phyloP scores from a whole-genome alignment of 768 basidiomycete genomes.

The Russula abietina region DNA sequence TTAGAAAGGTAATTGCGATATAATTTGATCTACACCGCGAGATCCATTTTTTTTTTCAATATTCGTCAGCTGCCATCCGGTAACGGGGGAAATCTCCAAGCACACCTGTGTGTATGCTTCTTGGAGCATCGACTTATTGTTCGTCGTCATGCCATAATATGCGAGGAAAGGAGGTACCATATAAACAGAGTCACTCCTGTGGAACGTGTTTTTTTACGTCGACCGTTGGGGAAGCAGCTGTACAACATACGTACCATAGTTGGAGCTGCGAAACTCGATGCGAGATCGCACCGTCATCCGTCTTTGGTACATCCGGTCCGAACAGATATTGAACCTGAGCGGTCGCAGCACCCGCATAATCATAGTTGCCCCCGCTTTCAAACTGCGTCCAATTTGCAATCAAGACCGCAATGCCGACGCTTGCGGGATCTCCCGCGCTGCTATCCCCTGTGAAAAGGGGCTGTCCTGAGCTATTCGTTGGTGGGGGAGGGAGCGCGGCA shows the following conservation, averaged over 20 bases:
- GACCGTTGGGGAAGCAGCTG: no score
- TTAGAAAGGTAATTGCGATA: conserved; percentile 66
- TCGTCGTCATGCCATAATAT: conserved; percentile 64
- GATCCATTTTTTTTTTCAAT: no score
- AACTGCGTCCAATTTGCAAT: conserved; percentile 51
- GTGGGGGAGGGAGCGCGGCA: conserved; percentile 39
- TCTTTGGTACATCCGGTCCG: conserved; percentile 46
- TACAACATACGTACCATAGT: conserved; percentile 48
- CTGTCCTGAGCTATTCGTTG: conserved; percentile 41
- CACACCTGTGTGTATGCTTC: conserved; percentile 59
- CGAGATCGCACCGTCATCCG: conserved; percentile 73
- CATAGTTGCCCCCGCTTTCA: conserved; percentile 25
- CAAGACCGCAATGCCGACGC: conserved; percentile 66
- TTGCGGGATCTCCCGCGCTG: conserved; percentile 73
- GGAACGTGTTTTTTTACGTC: background rate
- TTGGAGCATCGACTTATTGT: conserved; percentile 51
- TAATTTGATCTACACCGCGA: conserved; percentile 40
- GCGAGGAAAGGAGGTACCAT: conserved; percentile 88
- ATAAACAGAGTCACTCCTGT: conserved; percentile 73
- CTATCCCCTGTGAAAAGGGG: conserved; percentile 52
- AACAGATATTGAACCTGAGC: conserved; percentile 63
- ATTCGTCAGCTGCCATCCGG: background rate
- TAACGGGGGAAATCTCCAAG: background rate
- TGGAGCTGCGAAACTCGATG: conserved; percentile 66
- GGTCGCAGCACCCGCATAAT: conserved; percentile 58